Evolutionary conservation across 2,329 filamentous ascomycete species (phyloP), one percentile per base, ranked within the genome.

Genomic region (Chlorencoelia australis): DNA sequence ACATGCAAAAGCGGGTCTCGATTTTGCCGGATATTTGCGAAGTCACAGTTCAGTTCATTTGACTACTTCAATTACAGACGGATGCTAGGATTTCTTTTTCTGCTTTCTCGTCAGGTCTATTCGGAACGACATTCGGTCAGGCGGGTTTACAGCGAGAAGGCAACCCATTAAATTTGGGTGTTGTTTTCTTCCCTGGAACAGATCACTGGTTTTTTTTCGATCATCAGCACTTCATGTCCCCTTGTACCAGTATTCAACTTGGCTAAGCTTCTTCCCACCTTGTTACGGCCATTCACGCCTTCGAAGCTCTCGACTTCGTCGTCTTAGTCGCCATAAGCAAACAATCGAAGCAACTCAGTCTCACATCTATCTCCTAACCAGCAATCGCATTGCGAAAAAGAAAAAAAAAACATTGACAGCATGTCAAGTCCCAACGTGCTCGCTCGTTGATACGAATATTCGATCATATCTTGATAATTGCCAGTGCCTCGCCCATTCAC

Each of bases 191-290:
- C 42, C 52, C 51, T 46, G 51, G 53, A 54, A 48, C 50, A 53
- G 39, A 50, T 47, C 43, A 46, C 46, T 50, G 48, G 50, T 48
- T 49, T 36, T 47, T 56, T 51, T 42, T 47, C 51, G 49, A 50
- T 53, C 48, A 54, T 51, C 55, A 57, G 51, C 54, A 54, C 46
- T 42, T 53, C 44, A 52, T 54, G 45, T 51, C 46, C 46, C 46
- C 53, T 49, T 58, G 56, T 58, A 58, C 50, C 50, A 58, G 34
- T 56, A 58, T 54, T 53, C 48, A 54, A 45, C 49, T 52, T 50
- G 45, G 46, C 47, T 52, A 49, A 47, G 54, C 44, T 49, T 49
- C 40, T 55, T 42, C 50, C 41, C 47, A 46, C 39, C 43, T 30
- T 43, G 35, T 44, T 49, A 49, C 49, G 48, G 49, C 47, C 48